phyloP scores from a whole-genome alignment of 192 early-diverging fungal genomes.

The Cladochytrium replicatum region DNA sequence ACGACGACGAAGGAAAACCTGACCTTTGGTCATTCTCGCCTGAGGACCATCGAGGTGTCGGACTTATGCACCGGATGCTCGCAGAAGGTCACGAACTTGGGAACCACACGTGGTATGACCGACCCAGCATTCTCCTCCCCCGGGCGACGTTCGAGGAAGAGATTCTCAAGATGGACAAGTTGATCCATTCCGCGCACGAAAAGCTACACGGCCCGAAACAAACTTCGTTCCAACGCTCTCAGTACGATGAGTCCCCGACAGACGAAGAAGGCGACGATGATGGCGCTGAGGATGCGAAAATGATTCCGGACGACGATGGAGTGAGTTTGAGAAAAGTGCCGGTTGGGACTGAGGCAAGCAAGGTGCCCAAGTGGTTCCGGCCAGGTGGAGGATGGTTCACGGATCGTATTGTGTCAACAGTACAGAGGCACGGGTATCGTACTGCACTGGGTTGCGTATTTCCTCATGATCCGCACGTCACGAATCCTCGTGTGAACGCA shows the following conservation, averaged over 20 bases:
- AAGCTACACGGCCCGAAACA: not conserved
- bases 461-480: conserved; percentile 11
- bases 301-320: too few relatives aligned
- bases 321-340: too few relatives aligned
- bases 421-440: conserved; percentile 7
- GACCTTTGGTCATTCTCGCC: too few relatives aligned
- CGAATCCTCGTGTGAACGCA: conserved; percentile 11
- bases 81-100: conserved; percentile 19
- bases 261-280: too few relatives aligned
- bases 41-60: too few relatives aligned
- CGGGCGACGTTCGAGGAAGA: conserved; percentile 5
- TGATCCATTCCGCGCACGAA: conserved; percentile 4
- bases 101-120: conserved; percentile 19
- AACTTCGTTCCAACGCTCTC: not conserved
- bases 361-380: conserved; percentile 13
- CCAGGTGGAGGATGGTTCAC: conserved; percentile 14
- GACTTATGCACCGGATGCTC: conserved; percentile 13
- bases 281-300: too few relatives aligned
- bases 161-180: conserved; percentile 8
- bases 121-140: conserved; percentile 12
- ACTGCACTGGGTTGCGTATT: conserved; percentile 16
- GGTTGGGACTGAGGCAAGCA: too few relatives aligned
- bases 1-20: too few relatives aligned
- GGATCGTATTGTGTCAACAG: conserved; percentile 8
- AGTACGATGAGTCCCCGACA: not conserved